Evolutionary conservation across 1,284 basidiomycete species (phyloP), one percentile per base, ranked within the genome.

Genomic region (Pyrrhoderma noxium): DNA sequence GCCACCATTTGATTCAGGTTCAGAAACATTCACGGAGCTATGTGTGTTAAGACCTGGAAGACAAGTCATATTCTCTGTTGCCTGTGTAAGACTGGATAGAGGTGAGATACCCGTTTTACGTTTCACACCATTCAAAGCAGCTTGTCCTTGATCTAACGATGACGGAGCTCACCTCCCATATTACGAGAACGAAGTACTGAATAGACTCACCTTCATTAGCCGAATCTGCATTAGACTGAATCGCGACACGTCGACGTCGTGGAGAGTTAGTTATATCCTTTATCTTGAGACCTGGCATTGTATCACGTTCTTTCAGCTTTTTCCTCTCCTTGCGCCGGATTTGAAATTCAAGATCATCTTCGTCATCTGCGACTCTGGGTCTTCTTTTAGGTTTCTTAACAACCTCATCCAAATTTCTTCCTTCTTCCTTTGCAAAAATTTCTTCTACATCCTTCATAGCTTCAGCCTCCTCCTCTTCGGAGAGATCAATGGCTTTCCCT

Each of bases 221-320:
- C 13, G 62, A 70, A 56, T 74, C 71, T 37, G 71, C 59, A 27
- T 62, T 65, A 14, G 69, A 64, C 5, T 16, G 21, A 42, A 74
- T 61, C 2, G 58, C 59, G 38, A 16, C 16, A 18, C 64, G 53
- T 49, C 65, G 70, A 44, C 62, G 64, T 56, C 65, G 66, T 23
- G 68, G 70, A 8, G 77, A 74, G 62, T 84, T 83, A 23, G 80
- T 82, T 57, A 83, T 77, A 61, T 85, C 82, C 66, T 80, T 81
- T 31, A 31, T 31, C 11, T 31, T 31, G 51, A 84, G 65, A 62
- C 71, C 77, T 45, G 44, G 19, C 70, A 34, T 73, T 69, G 44
- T 62, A 60, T 27, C 52, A 58, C 43, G 56, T 51, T 59, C 44
- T 55, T 52, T 55, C 64, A 71, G 65, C 64, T 55, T 67, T 51